Percentiles rank a stretch among this genome's conserved stretches.
Conservation (phyloP, 1,284 basidiomycete genomes). For the Laetiporus sulphureus region DNA sequence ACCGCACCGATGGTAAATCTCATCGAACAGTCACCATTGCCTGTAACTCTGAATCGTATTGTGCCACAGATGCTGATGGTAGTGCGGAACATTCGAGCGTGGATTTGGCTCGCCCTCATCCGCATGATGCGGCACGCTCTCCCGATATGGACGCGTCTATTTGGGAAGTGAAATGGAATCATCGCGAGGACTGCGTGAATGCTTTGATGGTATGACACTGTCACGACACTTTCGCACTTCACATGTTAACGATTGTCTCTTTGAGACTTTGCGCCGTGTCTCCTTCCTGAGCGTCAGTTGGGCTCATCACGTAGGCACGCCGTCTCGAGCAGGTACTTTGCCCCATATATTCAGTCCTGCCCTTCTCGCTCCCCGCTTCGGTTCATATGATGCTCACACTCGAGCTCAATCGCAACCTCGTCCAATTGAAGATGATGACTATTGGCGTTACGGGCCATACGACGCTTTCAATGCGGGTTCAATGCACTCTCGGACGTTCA, state of each 20-base stretch:
- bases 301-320: constrained; percentile 49
- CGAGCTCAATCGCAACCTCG: constrained; percentile 5
- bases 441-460: no score
- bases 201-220: constrained; percentile 50
- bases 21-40: not conserved
- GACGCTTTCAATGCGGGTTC: no score
- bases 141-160: constrained; percentile 49
- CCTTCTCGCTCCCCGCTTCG: no score
- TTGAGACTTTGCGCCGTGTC: constrained; percentile 57
- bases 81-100: not conserved
- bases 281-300: constrained; percentile 71
- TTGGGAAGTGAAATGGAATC: constrained; percentile 73
- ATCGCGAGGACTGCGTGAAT: constrained; percentile 65
- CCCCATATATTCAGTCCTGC: no score
- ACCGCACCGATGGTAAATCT: constrained; percentile 7
- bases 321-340: no score
- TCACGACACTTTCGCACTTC: not conserved
- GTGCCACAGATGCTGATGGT: not conserved
- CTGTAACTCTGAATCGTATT: not conserved
- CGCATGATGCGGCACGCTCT: constrained; percentile 49
- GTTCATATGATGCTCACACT: no score
- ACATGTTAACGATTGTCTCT: not conserved
- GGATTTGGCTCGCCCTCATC: constrained; percentile 17
- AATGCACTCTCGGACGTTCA: no score
- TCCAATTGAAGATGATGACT: not conserved